These are phyloP conservation scores for Aspergillus saccharolyticus DNA, from an alignment of 495 filamentous ascomycete genomes.

Conservation along the genomic window DNA sequence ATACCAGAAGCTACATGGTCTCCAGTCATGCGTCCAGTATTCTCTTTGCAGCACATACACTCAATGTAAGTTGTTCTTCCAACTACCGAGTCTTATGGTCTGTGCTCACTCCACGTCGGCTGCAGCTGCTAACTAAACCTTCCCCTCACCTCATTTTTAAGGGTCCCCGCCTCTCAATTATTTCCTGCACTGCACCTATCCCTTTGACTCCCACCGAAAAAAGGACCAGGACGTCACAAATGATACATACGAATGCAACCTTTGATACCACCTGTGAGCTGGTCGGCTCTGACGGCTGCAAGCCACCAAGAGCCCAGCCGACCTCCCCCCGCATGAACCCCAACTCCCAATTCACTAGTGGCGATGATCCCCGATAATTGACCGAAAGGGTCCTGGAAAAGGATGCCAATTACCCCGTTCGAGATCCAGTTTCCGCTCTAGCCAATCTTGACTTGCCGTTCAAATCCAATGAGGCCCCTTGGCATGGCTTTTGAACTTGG, in stretches of 20 bases:
- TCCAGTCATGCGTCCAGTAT: no score
- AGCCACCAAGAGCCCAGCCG: neutral
- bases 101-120: neutral
- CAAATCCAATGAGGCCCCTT: neutral
- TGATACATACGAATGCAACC: neutral
- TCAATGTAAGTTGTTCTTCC: no score
- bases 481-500: neutral
- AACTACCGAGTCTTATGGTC: neutral
- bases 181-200: neutral
- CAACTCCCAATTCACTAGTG: neutral
- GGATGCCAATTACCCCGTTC: neutral
- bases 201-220: neutral
- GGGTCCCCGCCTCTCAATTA: neutral
- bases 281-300: neutral
- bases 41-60: no score
- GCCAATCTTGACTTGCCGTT: neutral
- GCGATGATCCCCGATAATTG: constrained; percentile 19
- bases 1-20: no score
- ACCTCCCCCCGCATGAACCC: neutral
- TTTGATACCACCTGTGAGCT: neutral
- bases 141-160: neutral
- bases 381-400: constrained; percentile 8
- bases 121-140: neutral
- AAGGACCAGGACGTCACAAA: neutral
- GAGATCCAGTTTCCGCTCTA: neutral